A percentile compares a stretch with the other conserved stretches of the same genome.
Evolutionary conservation across 805 yeast genomes (phyloP).

Genomic region (Candida caryicola): DNA sequence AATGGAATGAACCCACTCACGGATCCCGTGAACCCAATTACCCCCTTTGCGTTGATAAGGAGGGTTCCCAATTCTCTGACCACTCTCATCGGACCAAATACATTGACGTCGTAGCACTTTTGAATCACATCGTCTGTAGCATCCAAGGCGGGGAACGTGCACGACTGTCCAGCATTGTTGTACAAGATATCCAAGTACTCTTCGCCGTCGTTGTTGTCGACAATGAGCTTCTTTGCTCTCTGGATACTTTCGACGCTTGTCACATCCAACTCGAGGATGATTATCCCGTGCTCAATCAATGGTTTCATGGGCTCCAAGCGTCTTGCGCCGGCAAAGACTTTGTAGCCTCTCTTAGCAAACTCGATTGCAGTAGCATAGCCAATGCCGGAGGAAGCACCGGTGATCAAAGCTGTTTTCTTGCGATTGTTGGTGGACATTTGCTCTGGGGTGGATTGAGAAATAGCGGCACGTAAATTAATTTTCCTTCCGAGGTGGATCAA

Average conservation of each 20-base stretch:
- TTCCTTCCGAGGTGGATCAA: no score
- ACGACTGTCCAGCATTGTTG: conserved; percentile 78
- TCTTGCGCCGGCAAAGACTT: conserved; percentile 74
- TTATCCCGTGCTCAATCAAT: conserved; percentile 43
- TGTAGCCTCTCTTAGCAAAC: conserved; percentile 49
- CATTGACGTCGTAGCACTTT: conserved; percentile 62
- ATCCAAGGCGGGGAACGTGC: conserved; percentile 69
- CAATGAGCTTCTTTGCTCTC: conserved; percentile 42
- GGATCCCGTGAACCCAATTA: conserved; percentile 73
- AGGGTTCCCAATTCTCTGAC: conserved; percentile 55
- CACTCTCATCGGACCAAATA: conserved; percentile 64
- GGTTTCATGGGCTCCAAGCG: conserved; percentile 59
- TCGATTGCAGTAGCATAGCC: conserved; percentile 50
- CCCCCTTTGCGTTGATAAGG: conserved; percentile 63
- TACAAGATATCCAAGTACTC: conserved; percentile 55
- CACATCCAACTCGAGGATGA: conserved; percentile 56
- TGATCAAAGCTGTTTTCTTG: conserved; percentile 48
- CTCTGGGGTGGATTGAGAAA: background rate
- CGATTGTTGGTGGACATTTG: conserved; percentile 17
- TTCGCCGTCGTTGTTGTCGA: conserved; percentile 38
- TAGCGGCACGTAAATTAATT: no score
- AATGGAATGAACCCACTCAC: conserved; percentile 62
- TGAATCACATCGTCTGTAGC: conserved; percentile 52
- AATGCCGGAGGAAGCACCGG: conserved; percentile 59
- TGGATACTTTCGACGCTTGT: conserved; percentile 47